Evolutionary conservation across 768 basidiomycete species (phyloP), one percentile per base, ranked within the genome.

Genomic region (Cystoderma amianthinum): DNA sequence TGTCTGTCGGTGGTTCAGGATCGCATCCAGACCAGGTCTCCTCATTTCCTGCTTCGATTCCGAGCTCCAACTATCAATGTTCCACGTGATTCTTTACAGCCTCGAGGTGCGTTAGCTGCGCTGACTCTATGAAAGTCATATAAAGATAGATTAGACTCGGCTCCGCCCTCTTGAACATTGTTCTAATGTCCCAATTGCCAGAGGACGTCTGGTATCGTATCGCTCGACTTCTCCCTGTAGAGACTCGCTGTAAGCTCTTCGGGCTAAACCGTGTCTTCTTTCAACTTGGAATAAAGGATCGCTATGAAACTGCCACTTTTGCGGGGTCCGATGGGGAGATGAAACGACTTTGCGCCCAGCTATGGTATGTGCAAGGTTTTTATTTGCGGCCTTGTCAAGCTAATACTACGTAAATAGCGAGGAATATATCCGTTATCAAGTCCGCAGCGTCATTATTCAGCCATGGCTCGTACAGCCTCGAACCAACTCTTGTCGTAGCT

Each of bases 391-490:
- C n/a, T n/a, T n/a, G n/a, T n/a, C n/a, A n/a, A n/a, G n/a, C n/a
- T n/a, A n/a, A n/a, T n/a, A n/a, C n/a, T n/a, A 37, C 32, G 5
- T 12, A 21, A 11, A 21, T 23, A 33, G 39, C 24, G 23, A 17
- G 39, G 62, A 61, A 33, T 49, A 62, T 17, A 53, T 60, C 13
- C 59, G 58, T 11, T 38, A 44, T 4, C 47, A 59, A 24, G 67
- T 70, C 16, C 62, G 55, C 30, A 48, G 57, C 21, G 51, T 72
- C 42, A 51, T 45, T 17, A 57, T 73, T 23, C 49, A 57, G 34
- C 70, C 71, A 18, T 72, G 69, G 71, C 51, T 60, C 17, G 59
- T 71, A 11, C 56, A 60, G 39, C 63, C 57, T 1, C 55, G 52
- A 36, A 56, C 55, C 32, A 61, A 59, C 45, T 54, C 57, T n/a